A percentile compares a stretch with the other conserved stretches of the same genome.
Conservation (phyloP, 192 early-diverging fungal genomes). For the Spizellomyces punctatus region DNA sequence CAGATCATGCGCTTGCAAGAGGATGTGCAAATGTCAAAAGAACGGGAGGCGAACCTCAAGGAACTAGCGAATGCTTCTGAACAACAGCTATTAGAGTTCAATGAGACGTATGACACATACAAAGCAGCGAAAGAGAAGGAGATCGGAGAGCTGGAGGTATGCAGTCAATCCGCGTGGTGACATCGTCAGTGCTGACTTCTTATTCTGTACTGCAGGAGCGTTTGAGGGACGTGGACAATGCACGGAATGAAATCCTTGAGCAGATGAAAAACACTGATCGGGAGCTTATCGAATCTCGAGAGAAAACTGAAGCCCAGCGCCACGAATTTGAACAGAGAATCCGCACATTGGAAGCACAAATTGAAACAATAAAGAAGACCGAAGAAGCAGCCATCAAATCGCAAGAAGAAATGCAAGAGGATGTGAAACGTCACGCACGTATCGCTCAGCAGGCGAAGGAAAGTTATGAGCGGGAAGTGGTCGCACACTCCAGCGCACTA, state of each 20-base stretch:
- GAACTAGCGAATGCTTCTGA: conserved; percentile 65
- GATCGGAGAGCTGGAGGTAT: conserved; percentile 14
- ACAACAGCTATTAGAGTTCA: conserved; percentile 62
- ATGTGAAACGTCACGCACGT: conserved; percentile 55
- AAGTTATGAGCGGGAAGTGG: conserved; percentile 71
- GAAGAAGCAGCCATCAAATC: conserved; percentile 38
- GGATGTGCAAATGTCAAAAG: conserved; percentile 54
- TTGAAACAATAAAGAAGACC: conserved; percentile 27
- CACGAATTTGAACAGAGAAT: conserved; percentile 28
- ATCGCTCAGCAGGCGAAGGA: conserved; percentile 57
- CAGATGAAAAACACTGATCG: conserved; percentile 40
- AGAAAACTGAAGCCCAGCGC: conserved; percentile 37
- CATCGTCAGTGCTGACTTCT: conserved; percentile 23
- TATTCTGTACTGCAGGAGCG: neutral
- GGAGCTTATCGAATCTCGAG: conserved; percentile 27
- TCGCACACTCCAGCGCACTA: conserved; percentile 63
- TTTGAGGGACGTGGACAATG: conserved; percentile 4
- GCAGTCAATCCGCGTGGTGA: neutral
- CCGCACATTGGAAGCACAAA: conserved; percentile 23
- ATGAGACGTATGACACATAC: conserved; percentile 69
- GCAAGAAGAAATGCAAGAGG: conserved; percentile 40
- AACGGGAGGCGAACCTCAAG: conserved; percentile 58
- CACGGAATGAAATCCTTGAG: conserved; percentile 47
- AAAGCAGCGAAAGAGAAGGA: conserved; percentile 54
- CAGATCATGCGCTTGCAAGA: conserved; percentile 56